Percentiles rank a stretch among this genome's conserved stretches.
Conservation (phyloP, 257 asterid genomes). For the Plantago major region DNA sequence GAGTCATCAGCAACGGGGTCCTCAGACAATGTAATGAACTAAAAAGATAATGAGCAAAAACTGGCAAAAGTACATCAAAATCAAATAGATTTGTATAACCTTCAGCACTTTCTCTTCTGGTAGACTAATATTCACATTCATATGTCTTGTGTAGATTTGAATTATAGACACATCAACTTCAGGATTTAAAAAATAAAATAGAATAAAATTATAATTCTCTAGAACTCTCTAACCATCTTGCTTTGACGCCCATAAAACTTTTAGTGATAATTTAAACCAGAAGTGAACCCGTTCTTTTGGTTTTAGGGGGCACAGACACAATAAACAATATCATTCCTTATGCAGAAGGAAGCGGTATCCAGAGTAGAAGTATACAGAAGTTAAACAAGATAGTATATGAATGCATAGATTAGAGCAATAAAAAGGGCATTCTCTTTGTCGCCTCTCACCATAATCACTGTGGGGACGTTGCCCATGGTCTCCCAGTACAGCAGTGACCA, state of each 20-base stretch:
- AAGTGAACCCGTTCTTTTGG: not conserved
- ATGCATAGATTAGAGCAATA: slow-evolving; percentile 8
- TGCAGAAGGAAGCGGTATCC: not conserved
- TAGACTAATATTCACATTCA: not conserved
- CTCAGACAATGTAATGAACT: slow-evolving; percentile 4
- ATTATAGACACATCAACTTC: no score
- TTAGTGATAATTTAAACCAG: no score
- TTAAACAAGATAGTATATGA: slow-evolving; percentile 7
- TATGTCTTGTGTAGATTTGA: no score
- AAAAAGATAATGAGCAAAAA: slow-evolving; percentile 3
- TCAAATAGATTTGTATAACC: not conserved
- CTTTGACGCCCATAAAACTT: no score
- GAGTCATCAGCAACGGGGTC: not conserved
- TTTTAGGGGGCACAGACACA: not conserved
- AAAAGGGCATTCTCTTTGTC: not conserved
- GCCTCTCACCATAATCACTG: slow-evolving; percentile 85
- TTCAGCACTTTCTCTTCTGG: no score
- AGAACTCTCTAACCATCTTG: no score
- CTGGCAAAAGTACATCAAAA: slow-evolving; percentile 5
- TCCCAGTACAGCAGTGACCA: slow-evolving; percentile 97
- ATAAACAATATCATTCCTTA: not conserved
- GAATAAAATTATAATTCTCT: no score
- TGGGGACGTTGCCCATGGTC: slow-evolving; percentile 97
- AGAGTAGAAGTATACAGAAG: not conserved
- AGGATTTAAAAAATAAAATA: no score